Conservation (phyloP, 2,329 filamentous ascomycete genomes). For the Pyrenochaeta sp. region DNA sequence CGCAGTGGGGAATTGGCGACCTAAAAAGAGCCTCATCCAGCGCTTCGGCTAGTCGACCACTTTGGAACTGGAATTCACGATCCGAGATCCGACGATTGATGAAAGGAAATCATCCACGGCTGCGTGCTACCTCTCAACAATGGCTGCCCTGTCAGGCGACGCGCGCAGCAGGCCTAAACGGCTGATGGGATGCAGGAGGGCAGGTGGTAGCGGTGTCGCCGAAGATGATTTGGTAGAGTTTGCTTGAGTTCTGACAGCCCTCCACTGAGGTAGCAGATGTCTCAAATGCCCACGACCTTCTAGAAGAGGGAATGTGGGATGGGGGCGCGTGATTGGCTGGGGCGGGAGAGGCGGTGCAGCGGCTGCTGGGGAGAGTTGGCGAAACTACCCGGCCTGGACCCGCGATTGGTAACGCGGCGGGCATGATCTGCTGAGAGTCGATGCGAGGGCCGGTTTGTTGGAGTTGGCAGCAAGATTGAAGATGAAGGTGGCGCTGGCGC, state of each 20-base stretch:
- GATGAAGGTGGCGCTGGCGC: conserved; percentile 12
- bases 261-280: conserved; percentile 22
- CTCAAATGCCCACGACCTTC: conserved; percentile 25
- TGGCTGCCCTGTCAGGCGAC: conserved; percentile 14
- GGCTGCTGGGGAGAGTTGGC: conserved; percentile 32
- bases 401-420: conserved; percentile 22
- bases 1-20: conserved; percentile 21
- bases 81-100: background rate
- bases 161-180: conserved; percentile 16
- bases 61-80: background rate
- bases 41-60: conserved; percentile 18
- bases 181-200: conserved; percentile 18
- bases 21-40: conserved; percentile 41
- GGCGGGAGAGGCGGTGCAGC: conserved; percentile 39
- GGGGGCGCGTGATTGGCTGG: conserved; percentile 16
- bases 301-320: conserved; percentile 23
- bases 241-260: conserved; percentile 20
- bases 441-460: no score
- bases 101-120: conserved; percentile 3
- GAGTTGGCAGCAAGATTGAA: no score
- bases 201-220: conserved; percentile 28
- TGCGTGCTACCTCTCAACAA: conserved; percentile 7
- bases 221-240: conserved; percentile 24
- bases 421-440: conserved; percentile 13
- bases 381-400: conserved; percentile 15